Base-by-base conservation (phyloP, 352 stramenopile genomes). In the Lagenidium giganteum region DNA sequence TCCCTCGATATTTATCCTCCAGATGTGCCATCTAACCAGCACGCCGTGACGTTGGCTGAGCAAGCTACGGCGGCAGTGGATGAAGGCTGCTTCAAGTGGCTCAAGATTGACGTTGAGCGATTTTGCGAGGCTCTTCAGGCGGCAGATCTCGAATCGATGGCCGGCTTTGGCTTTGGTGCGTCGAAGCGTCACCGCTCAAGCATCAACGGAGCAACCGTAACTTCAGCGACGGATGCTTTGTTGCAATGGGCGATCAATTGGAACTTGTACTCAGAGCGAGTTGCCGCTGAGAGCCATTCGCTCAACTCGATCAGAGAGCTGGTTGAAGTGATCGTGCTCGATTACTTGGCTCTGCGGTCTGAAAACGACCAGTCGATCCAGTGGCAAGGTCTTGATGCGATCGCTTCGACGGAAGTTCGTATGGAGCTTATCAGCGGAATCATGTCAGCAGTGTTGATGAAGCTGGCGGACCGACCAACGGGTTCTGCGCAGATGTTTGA, bases 201-300 rank as follows among this genome's bases (percentile, higher is more conserved):
- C 17, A 22, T 47, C 9, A 30, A 34, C 21, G 53, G 53, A 7
- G 52, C 14, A 57, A 65, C 23, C 55, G 84, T 24, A 41, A 61
- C 34, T 69, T 89, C 38, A 48, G 23, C 53, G 6, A 57, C 42
- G 16, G 53, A 62, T 27, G 32, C 37, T 2, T 22, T 62, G 24
- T 28, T 93, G 22, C 67, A 84, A 46, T 93, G 81, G 81, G 76
- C 81, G 7, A 68, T 91, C 21, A 64, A 83, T 31, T 93, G 81
- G 81, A 93, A 93, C 41, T 59, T 83, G 21, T 93, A 88, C 50
- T 93, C 81, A 23, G 81, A 93, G 37, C 72, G 76, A 17, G 73
- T 93, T 42, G 76, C 75, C 7, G 81, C 79, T 8, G 78, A 91
- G 47, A 90, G 76, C 30, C 78, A 91, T 16, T 68, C 76, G 25